These are phyloP conservation scores for Cyclotella sp. DNA, from an alignment of 108 stramenopile genomes.

Conservation along the genomic window DNA sequence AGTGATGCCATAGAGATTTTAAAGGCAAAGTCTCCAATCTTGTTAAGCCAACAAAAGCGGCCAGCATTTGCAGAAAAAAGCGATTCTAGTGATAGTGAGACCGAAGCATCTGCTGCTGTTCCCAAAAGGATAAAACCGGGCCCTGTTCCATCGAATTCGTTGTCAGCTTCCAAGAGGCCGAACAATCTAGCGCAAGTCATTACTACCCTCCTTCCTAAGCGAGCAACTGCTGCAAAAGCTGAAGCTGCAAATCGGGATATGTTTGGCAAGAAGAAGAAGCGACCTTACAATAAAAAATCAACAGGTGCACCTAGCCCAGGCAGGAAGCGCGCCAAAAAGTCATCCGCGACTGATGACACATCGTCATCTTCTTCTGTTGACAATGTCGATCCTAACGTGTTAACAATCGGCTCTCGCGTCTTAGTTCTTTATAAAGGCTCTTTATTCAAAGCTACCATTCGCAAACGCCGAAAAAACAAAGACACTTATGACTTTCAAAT, in stretches of 20 bases:
- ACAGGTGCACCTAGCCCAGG: background rate
- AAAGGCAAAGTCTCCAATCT: constrained; percentile 2
- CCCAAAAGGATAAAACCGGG: constrained; percentile 3
- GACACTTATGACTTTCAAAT: constrained; percentile 49
- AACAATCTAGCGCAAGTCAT: constrained; percentile 17
- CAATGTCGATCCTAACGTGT: constrained; percentile 8
- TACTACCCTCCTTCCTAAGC: constrained; percentile 40
- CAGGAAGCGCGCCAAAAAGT: constrained; percentile 14
- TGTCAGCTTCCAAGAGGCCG: constrained; percentile 7
- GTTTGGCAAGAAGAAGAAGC: constrained; percentile 40
- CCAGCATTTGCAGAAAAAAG: constrained; percentile 19
- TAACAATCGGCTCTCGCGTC: constrained; percentile 52
- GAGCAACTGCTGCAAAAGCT: constrained; percentile 48
- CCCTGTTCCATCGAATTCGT: background rate
- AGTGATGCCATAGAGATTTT: background rate
- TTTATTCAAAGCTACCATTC: constrained; percentile 55
- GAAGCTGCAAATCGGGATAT: constrained; percentile 53
- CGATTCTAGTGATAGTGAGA: constrained; percentile 53
- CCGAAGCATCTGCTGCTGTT: background rate
- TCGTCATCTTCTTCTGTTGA: constrained; percentile 33
- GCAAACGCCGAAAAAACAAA: constrained; percentile 47
- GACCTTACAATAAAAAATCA: constrained; percentile 20
- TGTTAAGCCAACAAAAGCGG: constrained; percentile 10
- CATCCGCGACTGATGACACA: constrained; percentile 21
- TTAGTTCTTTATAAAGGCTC: constrained; percentile 49